These are phyloP conservation scores for Penicillium alfredii DNA, from an alignment of 495 filamentous ascomycete species.

Conservation along the genomic window DNA sequence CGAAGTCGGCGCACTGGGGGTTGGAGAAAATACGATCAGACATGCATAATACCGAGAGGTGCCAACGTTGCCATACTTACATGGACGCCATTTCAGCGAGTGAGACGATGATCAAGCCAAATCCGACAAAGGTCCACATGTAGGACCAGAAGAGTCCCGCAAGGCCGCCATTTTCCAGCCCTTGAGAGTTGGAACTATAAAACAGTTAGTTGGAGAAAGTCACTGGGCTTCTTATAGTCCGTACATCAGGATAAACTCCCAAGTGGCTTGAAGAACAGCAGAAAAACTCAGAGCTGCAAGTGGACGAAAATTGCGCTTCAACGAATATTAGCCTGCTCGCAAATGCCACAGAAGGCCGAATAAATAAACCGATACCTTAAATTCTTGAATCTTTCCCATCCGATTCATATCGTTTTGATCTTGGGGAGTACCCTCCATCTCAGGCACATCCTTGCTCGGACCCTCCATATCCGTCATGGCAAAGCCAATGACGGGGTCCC, in stretches of 20 bases:
- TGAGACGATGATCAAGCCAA: constrained; percentile 27
- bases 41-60: constrained; percentile 14
- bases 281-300: constrained; percentile 24
- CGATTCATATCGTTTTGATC: constrained; percentile 16
- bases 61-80: constrained; percentile 8
- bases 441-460: not conserved
- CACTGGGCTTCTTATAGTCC: too few relatives aligned
- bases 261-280: constrained; percentile 23
- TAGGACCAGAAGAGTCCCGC: constrained; percentile 30
- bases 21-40: constrained; percentile 12
- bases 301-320: constrained; percentile 18
- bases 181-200: constrained; percentile 12
- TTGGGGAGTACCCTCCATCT: constrained; percentile 1
- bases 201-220: too few relatives aligned
- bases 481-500: not conserved
- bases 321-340: not conserved
- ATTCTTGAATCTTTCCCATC: constrained; percentile 23
- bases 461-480: not conserved
- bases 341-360: not conserved
- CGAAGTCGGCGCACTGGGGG: constrained; percentile 26
- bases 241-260: constrained; percentile 25
- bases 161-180: constrained; percentile 15
- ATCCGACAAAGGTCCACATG: constrained; percentile 30
- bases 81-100: constrained; percentile 40
- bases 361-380: constrained; percentile 12